Base-by-base conservation (phyloP, 345 rosid genomes). In the Salix exigua region DNA sequence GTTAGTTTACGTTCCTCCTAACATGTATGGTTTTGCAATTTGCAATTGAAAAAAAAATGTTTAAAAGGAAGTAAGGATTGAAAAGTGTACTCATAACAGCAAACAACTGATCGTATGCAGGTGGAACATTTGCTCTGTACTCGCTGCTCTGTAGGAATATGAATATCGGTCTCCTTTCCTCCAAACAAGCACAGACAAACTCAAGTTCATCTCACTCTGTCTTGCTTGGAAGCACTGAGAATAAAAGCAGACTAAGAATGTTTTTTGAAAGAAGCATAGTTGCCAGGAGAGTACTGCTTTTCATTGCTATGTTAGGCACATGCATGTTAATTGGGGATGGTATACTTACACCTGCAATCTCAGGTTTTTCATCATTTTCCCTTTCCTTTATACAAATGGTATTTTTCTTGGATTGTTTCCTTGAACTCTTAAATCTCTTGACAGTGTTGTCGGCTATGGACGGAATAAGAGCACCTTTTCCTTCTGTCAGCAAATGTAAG, bases 241-340 rank as follows among this genome's bases (percentile, higher is more conserved):
- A 42, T 60, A 76, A 87, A 83, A 85, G 81, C 31, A 74, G 89
- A 78, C 88, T 89, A n/a, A 84, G 77, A 12, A 83, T 87, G 53
- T 80, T 89, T 75, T 89, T 91, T n/a, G 92, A 91, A 73, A 83
- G 58, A 75, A 90, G 86, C 75, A 78, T 88, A 53, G 82, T 87
- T 71, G 90, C 91, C 25, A 84, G 90, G 66, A 79, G 91, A 72
- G 55, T 81, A 71, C 84, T 91, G 77, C 96, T 92, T 82, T 83
- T 89, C 74, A 74, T 89, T 79, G 94, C 96, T 76, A 92, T 94
- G 86, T 80, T 94, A 74, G 98, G 96, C 35, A 94, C 89, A 19
- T 91, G 97, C 81, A 94, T 92, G 97, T 85, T 94, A 30, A 91
- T 94, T 5, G 96, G 97, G 28, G 97, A 94, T 75, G 98, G 97